Percentiles rank a stretch among this genome's conserved stretches.
Evolutionary conservation across 805 yeast species (phyloP).

Genomic region (Metschnikowia aberdeeniae): DNA sequence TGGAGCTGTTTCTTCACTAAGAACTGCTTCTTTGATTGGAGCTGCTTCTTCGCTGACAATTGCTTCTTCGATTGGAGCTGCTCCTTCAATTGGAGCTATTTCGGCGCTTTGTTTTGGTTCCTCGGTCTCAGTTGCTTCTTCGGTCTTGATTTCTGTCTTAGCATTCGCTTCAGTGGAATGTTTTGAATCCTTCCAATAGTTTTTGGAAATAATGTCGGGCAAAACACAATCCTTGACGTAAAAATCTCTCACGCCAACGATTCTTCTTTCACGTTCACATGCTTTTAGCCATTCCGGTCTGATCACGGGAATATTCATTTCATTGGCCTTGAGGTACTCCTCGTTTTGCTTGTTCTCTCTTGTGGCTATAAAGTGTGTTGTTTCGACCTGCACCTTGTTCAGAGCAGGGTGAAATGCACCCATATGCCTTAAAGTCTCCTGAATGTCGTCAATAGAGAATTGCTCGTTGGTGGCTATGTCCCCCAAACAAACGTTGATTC

Average conservation of each 20-base stretch:
- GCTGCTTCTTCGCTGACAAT: no score
- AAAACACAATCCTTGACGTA: conserved; percentile 56
- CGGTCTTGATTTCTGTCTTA: background rate
- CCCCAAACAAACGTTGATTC: conserved; percentile 89
- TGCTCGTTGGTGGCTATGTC: conserved; percentile 58
- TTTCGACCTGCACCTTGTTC: conserved; percentile 71
- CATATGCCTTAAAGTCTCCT: conserved; percentile 57
- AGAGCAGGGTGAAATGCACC: conserved; percentile 78
- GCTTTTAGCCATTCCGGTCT: conserved; percentile 97
- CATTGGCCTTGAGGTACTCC: conserved; percentile 75
- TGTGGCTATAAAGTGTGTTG: conserved; percentile 87
- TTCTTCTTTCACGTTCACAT: conserved; percentile 81
- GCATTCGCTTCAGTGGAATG: background rate
- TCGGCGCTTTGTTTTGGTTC: background rate
- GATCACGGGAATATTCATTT: conserved; percentile 85
- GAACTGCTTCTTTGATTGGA: background rate
- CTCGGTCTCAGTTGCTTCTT: background rate
- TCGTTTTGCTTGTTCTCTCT: conserved; percentile 55
- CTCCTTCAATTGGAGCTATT: background rate
- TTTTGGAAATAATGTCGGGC: conserved; percentile 40
- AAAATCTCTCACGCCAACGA: conserved; percentile 89
- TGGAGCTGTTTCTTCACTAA: background rate
- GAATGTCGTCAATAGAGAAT: conserved; percentile 49
- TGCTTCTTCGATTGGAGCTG: background rate
- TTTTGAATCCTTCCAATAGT: conserved; percentile 30